phyloP scores from a whole-genome alignment of 176 grass and related monocot species.

The Phoenix dactylifera region DNA sequence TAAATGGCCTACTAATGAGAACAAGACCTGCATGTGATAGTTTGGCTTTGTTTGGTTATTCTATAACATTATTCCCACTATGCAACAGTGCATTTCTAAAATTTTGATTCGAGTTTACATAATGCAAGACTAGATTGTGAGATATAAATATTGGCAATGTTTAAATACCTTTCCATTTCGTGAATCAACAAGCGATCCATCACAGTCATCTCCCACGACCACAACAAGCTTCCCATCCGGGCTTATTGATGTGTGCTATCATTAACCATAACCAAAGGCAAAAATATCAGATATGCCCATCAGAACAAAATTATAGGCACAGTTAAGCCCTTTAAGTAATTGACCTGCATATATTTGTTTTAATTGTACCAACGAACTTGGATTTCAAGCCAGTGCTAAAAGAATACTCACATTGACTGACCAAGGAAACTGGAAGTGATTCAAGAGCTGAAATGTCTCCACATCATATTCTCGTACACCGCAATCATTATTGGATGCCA shows the following conservation, averaged over 20 bases:
- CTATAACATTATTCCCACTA: too few relatives aligned
- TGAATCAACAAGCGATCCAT: slow-evolving; percentile 60
- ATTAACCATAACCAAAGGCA: slow-evolving; percentile 13
- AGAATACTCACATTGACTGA: slow-evolving; percentile 73
- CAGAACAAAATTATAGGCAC: slow-evolving; percentile 1
- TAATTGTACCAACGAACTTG: too few relatives aligned
- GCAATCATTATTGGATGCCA: slow-evolving; percentile 82
- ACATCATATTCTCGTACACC: slow-evolving; percentile 71
- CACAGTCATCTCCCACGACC: slow-evolving; percentile 60
- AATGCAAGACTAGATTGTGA: background rate
- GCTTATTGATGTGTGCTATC: slow-evolving; percentile 69
- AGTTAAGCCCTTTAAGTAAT: background rate
- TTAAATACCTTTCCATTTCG: slow-evolving; percentile 66
- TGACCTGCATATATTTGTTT: too few relatives aligned
- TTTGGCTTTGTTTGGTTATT: too few relatives aligned
- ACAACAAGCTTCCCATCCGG: slow-evolving; percentile 57
- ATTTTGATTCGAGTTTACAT: background rate
- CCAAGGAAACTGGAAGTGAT: slow-evolving; percentile 72
- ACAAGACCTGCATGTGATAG: slow-evolving; percentile 32
- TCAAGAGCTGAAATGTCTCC: slow-evolving; percentile 76
- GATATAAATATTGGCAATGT: background rate
- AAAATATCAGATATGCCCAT: background rate
- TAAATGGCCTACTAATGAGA: slow-evolving; percentile 59
- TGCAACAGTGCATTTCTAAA: background rate
- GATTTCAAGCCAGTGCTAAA: too few relatives aligned